Evolutionary conservation across 164 flowering plant genomes (phyloP).

Genomic region (Macadamia tetraphylla): DNA sequence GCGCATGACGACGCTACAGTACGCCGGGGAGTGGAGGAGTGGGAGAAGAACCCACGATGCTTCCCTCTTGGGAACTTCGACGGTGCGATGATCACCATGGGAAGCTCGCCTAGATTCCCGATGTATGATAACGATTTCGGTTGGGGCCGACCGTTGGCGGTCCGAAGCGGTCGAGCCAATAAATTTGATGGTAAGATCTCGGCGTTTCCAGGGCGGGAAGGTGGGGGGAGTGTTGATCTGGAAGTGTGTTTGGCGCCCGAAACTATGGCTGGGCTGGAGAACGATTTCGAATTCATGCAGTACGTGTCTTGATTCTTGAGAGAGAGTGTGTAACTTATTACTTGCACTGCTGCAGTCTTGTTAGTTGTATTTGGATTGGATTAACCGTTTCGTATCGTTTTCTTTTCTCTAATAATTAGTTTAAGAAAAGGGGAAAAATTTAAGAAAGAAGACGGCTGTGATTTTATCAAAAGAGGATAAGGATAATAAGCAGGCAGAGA

Average conservation of each 20-base stretch:
- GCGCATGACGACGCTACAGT: conserved; percentile 47
- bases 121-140: conserved; percentile 92
- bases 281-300: conserved; percentile 38
- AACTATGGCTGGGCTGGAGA: conserved; percentile 65
- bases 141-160: conserved; percentile 82
- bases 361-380: too few relatives aligned
- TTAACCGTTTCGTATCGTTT: too few relatives aligned
- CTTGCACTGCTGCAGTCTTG: too few relatives aligned
- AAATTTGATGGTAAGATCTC: conserved; percentile 91
- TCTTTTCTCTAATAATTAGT: too few relatives aligned
- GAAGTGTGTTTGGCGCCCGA: conserved; percentile 75
- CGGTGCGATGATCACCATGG: conserved; percentile 75
- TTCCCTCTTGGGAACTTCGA: conserved; percentile 75
- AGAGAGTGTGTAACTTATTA: too few relatives aligned
- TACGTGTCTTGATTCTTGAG: conserved; percentile 25
- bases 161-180: conserved; percentile 72
- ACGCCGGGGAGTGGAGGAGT: conserved; percentile 45
- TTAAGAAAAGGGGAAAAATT: too few relatives aligned
- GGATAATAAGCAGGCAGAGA: too few relatives aligned
- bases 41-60: conserved; percentile 60
- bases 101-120: conserved; percentile 82
- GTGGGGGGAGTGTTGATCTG: conserved; percentile 79
- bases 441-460: too few relatives aligned
- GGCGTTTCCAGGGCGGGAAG: conserved; percentile 88
- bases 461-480: too few relatives aligned